phyloP scores from a whole-genome alignment of 2,329 filamentous ascomycete genomes.

The Cercospora sp. region DNA sequence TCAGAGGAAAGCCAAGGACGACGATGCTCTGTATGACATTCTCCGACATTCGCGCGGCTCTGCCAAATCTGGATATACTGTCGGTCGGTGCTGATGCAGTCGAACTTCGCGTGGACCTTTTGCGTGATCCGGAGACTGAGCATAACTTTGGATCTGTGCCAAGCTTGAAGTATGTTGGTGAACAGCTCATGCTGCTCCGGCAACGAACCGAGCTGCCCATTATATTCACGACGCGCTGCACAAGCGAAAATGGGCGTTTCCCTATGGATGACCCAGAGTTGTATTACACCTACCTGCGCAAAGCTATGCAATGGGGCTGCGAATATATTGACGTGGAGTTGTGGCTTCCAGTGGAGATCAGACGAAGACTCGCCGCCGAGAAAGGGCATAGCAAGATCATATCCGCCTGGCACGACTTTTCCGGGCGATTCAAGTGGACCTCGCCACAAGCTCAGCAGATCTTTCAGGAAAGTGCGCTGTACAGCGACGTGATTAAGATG shows the following conservation, averaged over 20 bases:
- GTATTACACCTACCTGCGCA: slow-evolving; percentile 76
- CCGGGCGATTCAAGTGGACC: slow-evolving; percentile 79
- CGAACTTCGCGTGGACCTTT: slow-evolving; percentile 78
- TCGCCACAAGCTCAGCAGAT: slow-evolving; percentile 69
- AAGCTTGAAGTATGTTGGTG: slow-evolving; percentile 78
- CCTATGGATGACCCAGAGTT: slow-evolving; percentile 76
- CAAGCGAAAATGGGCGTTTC: slow-evolving; percentile 77
- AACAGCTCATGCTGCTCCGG: slow-evolving; percentile 80
- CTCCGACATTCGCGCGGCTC: slow-evolving; percentile 76
- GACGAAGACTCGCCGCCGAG: slow-evolving; percentile 64
- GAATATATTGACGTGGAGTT: slow-evolving; percentile 89
- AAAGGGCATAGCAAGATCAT: slow-evolving; percentile 82
- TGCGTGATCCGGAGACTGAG: slow-evolving; percentile 68
- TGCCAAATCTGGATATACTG: slow-evolving; percentile 82
- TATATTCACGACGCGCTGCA: slow-evolving; percentile 83
- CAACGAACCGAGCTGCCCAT: slow-evolving; percentile 86
- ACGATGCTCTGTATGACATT: slow-evolving; percentile 89
- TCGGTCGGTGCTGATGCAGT: slow-evolving; percentile 85
- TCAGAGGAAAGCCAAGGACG: slow-evolving; percentile 75
- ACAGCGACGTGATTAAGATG: slow-evolving; percentile 88
- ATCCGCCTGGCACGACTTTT: slow-evolving; percentile 90
- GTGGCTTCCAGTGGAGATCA: slow-evolving; percentile 77
- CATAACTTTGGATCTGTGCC: slow-evolving; percentile 66
- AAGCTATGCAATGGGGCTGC: slow-evolving; percentile 83
- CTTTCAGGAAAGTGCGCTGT: slow-evolving; percentile 69